phyloP scores from a whole-genome alignment of 2,329 filamentous ascomycete genomes.

The Curvularia sp. region DNA sequence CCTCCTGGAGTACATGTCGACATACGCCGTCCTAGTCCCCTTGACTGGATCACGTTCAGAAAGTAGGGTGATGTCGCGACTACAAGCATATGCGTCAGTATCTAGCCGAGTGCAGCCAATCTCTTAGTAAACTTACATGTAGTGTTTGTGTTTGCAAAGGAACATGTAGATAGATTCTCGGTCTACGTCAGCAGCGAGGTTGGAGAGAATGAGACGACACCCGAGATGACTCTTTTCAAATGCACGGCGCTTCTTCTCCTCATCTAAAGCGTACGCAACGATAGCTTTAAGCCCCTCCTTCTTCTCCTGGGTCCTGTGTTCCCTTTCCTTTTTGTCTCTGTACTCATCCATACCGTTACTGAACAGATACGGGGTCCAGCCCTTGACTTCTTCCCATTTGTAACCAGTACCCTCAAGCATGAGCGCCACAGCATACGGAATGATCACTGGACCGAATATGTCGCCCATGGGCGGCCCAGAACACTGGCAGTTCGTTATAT shows the following conservation, averaged over 20 bases:
- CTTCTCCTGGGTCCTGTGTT: slow-evolving; percentile 19
- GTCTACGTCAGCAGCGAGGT: slow-evolving; percentile 37
- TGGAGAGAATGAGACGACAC: slow-evolving; percentile 32
- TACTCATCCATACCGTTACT: slow-evolving; percentile 15
- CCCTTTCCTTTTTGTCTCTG: slow-evolving; percentile 15
- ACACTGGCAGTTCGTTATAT: background rate
- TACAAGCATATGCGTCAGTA: slow-evolving; percentile 13
- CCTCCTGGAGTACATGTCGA: slow-evolving; percentile 30
- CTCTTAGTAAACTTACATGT: slow-evolving; percentile 25
- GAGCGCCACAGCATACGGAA: slow-evolving; percentile 18
- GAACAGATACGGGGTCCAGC: slow-evolving; percentile 27
- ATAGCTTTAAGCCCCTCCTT: slow-evolving; percentile 14
- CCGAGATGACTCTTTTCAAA: slow-evolving; percentile 17
- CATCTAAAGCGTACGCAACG: slow-evolving; percentile 20
- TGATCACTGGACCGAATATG: background rate
- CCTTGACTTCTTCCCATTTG: slow-evolving; percentile 20
- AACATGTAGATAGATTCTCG: slow-evolving; percentile 23
- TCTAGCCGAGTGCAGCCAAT: background rate
- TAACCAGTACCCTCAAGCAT: slow-evolving; percentile 20
- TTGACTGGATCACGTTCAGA: slow-evolving; percentile 26
- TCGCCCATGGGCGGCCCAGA: background rate
- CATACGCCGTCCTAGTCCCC: slow-evolving; percentile 31
- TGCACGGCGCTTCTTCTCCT: slow-evolving; percentile 11
- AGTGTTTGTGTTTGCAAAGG: slow-evolving; percentile 23
- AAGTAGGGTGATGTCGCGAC: slow-evolving; percentile 28